phyloP scores from a whole-genome alignment of 805 yeast genomes.

The Wickerhamomyces sydowiorum region DNA sequence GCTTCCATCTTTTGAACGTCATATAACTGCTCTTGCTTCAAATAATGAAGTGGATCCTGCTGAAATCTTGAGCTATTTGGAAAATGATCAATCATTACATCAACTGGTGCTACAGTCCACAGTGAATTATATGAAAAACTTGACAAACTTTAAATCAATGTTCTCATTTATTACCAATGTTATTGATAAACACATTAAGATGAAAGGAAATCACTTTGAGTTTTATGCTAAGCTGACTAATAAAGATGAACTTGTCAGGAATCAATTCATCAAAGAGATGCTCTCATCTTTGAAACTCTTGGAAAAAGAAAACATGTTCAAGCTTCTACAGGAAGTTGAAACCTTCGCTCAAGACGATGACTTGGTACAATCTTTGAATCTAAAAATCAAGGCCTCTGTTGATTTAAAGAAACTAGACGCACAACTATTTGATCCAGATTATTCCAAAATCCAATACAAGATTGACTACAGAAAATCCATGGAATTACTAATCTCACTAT shows the following conservation, averaged over 20 bases:
- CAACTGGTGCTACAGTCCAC: constrained; percentile 12
- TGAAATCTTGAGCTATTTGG: constrained; percentile 10
- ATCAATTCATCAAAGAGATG: constrained; percentile 19
- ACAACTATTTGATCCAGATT: neutral
- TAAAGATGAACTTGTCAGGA: constrained; percentile 17
- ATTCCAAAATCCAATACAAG: constrained; percentile 12
- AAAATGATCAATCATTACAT: constrained; percentile 14
- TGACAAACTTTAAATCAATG: constrained; percentile 12
- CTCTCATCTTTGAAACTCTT: constrained; percentile 10
- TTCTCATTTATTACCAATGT: constrained; percentile 15
- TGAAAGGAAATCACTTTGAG: constrained; percentile 12
- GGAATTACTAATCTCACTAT: constrained; percentile 9
- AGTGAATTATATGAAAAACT: constrained; percentile 11
- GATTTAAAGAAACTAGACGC: neutral
- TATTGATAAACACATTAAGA: constrained; percentile 9
- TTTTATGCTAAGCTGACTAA: constrained; percentile 17
- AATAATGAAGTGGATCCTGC: constrained; percentile 4
- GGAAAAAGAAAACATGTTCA: constrained; percentile 4
- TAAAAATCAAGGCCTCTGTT: neutral
- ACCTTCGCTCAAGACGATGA: constrained; percentile 5
- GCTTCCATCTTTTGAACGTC: constrained; percentile 29
- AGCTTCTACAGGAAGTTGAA: constrained; percentile 7
- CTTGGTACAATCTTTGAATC: neutral
- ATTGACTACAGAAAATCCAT: constrained; percentile 17
- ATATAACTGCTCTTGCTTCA: constrained; percentile 11